Conservation (phyloP, 352 stramenopile species). For the Globisporangium takayamanum region DNA sequence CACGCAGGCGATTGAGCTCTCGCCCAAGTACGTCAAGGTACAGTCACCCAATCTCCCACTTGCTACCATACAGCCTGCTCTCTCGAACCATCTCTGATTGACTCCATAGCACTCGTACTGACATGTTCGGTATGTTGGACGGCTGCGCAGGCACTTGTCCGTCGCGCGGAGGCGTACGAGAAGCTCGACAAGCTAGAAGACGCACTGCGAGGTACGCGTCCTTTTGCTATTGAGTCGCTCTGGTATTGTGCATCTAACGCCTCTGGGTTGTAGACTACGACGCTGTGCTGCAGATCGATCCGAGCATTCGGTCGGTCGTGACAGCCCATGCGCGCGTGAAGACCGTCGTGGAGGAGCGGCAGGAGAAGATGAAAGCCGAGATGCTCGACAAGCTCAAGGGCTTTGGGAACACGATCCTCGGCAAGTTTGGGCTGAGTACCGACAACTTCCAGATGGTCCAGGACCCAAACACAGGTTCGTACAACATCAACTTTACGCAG, state of each 20-base stretch:
- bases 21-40: slow-evolving; percentile 96
- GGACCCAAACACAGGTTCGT: slow-evolving; percentile 95
- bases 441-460: slow-evolving; percentile 99
- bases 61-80: background rate
- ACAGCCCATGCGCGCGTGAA: slow-evolving; percentile 71
- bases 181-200: slow-evolving; percentile 92
- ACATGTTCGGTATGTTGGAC: background rate
- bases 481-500: slow-evolving; percentile 95
- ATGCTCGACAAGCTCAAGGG: slow-evolving; percentile 98
- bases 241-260: background rate
- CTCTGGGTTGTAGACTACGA: slow-evolving; percentile 53
- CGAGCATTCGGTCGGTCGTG: slow-evolving; percentile 50
- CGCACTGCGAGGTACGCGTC: slow-evolving; percentile 71
- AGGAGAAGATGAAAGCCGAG: slow-evolving; percentile 98
- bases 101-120: background rate
- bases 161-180: slow-evolving; percentile 90
- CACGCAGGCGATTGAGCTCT: slow-evolving; percentile 89
- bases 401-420: slow-evolving; percentile 97
- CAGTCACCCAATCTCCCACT: background rate
- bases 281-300: slow-evolving; percentile 91
- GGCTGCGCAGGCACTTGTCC: slow-evolving; percentile 60
- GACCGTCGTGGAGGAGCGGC: slow-evolving; percentile 88
- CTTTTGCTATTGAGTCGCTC: background rate
- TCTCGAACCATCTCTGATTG: slow-evolving; percentile 2
- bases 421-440: slow-evolving; percentile 98